Conservation (phyloP, 202 grass and related monocot genomes). For the Setaria viridis region DNA sequence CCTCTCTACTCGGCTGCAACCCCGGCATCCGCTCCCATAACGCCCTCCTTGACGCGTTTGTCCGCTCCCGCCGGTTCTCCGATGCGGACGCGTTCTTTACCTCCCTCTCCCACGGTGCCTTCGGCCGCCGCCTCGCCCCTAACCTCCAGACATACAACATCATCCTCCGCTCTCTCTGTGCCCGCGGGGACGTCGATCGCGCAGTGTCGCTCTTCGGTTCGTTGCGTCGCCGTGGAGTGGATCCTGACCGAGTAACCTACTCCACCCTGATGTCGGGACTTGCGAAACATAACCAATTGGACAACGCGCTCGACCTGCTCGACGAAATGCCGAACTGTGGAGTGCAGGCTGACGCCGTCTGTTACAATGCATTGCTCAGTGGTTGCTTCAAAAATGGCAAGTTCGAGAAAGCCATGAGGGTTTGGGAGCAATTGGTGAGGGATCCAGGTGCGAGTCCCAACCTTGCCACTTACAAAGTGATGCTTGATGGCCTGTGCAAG, state of each 20-base stretch:
- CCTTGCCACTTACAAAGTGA: slow-evolving; percentile 72
- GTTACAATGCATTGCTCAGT: slow-evolving; percentile 78
- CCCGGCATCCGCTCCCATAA: slow-evolving; percentile 87
- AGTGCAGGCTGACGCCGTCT: slow-evolving; percentile 66
- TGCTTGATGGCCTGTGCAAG: slow-evolving; percentile 90
- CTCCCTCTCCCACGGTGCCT: slow-evolving; percentile 63
- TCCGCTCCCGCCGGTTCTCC: slow-evolving; percentile 66
- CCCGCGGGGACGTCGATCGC: slow-evolving; percentile 57
- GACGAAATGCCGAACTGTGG: slow-evolving; percentile 77
- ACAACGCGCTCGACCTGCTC: slow-evolving; percentile 64
- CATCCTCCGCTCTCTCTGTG: slow-evolving; percentile 77
- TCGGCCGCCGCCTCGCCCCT: slow-evolving; percentile 60
- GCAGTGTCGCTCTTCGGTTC: slow-evolving; percentile 62
- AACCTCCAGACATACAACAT: slow-evolving; percentile 95
- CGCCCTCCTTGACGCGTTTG: slow-evolving; percentile 81
- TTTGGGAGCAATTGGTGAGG: slow-evolving; percentile 74
- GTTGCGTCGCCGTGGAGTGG: slow-evolving; percentile 39
- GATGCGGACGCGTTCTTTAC: slow-evolving; percentile 77
- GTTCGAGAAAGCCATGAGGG: slow-evolving; percentile 63
- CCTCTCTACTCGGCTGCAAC: slow-evolving; percentile 66
- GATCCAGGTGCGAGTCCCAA: slow-evolving; percentile 59
- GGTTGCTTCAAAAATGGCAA: slow-evolving; percentile 66
- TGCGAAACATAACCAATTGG: slow-evolving; percentile 50
- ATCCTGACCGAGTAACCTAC: slow-evolving; percentile 74
- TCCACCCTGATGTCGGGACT: slow-evolving; percentile 70